Evolutionary conservation across 106 monocot genomes (phyloP).

Genomic region (Dendrobium officinale): DNA sequence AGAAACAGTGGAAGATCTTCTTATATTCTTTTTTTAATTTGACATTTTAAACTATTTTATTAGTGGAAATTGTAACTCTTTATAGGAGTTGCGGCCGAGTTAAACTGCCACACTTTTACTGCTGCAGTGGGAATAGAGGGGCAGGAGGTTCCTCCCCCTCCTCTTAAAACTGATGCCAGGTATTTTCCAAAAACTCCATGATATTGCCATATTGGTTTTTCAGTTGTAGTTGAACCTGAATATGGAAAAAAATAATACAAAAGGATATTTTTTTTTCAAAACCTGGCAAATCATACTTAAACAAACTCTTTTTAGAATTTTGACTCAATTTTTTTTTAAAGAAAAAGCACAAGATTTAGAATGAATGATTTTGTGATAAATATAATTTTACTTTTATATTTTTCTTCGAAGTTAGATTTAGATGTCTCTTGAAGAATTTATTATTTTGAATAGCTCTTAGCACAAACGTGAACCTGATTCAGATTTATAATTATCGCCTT

Average conservation of each 20-base stretch:
- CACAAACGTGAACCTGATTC: too few species aligned
- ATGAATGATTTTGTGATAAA: neutral
- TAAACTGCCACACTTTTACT: constrained; percentile 90
- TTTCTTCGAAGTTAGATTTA: too few species aligned
- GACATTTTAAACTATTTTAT: neutral
- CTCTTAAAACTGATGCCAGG: constrained; percentile 4
- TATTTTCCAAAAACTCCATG: neutral
- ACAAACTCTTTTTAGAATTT: neutral
- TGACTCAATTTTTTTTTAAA: neutral
- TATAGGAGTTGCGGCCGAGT: constrained; percentile 82
- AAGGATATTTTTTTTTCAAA: neutral
- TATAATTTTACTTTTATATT: neutral
- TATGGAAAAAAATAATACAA: neutral
- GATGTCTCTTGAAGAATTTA: too few species aligned
- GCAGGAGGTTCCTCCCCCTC: constrained; percentile 13
- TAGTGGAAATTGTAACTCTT: neutral
- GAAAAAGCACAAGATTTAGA: neutral
- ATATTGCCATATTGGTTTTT: neutral
- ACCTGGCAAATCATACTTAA: neutral
- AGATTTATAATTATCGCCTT: too few species aligned
- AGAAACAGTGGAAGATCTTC: neutral
- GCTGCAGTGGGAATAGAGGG: constrained; percentile 84
- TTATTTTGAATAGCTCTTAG: too few species aligned
- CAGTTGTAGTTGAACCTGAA: neutral
- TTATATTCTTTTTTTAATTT: neutral